Percentiles rank a stretch among this genome's conserved stretches.
Conservation (phyloP, 306 rosid genomes). For the Begonia loranthoides region DNA sequence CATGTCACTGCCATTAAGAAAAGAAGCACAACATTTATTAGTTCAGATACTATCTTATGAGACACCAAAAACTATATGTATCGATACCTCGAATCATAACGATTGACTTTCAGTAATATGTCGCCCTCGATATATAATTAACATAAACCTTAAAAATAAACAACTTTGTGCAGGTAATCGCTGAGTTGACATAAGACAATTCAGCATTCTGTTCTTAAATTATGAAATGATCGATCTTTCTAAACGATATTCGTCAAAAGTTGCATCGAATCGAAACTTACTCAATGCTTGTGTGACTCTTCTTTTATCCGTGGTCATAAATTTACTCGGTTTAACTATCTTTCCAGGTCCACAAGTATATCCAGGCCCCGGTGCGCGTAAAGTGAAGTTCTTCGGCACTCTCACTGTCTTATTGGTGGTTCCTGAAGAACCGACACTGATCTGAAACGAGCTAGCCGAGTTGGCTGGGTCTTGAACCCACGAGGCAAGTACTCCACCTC, state of each 20-base stretch:
- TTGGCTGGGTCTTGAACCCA: constrained; percentile 60
- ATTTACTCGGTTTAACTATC: constrained; percentile 41
- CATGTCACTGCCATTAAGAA: constrained; percentile 68
- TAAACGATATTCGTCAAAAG: no score
- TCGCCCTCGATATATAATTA: no score
- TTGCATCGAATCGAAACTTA: constrained; percentile 25
- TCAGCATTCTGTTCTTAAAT: no score
- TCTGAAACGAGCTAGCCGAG: constrained; percentile 56
- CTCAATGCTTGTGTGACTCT: constrained; percentile 76
- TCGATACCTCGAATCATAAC: no score
- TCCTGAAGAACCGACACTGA: constrained; percentile 70
- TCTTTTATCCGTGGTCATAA: constrained; percentile 43
- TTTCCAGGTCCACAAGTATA: constrained; percentile 65
- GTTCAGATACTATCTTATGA: no score
- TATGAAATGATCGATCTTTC: no score
- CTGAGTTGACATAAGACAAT: no score
- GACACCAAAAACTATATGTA: no score
- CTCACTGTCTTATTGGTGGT: constrained; percentile 52
- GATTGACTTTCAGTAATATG: no score
- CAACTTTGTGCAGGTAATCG: no score
- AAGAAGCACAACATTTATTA: neutral
- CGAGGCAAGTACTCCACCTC: constrained; percentile 77
- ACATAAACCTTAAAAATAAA: no score
- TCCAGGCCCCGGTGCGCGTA: constrained; percentile 78
- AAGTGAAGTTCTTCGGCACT: constrained; percentile 54